Percentiles rank a stretch among this genome's conserved stretches.
Evolutionary conservation across 352 stramenopile species (phyloP).

Genomic region (Poterioochromonas sp.): DNA sequence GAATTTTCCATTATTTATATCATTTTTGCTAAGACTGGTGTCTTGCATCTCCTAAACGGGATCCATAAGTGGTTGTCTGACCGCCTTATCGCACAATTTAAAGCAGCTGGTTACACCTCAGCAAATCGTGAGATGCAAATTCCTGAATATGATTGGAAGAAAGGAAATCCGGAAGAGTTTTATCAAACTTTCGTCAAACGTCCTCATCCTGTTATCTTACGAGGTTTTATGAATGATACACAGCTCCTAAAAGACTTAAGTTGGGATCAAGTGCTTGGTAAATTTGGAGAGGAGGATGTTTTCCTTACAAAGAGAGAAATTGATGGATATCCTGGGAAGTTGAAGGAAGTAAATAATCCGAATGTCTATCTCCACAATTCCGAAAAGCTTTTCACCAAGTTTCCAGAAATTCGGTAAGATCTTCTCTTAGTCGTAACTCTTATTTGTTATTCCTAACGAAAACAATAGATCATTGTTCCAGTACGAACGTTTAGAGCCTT

Average conservation of each 20-base stretch:
- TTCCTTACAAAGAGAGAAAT: slow-evolving; percentile 27
- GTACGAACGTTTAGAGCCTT: slow-evolving; percentile 30
- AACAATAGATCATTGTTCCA: not conserved
- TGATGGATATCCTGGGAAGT: slow-evolving; percentile 12
- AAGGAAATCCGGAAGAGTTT: slow-evolving; percentile 6
- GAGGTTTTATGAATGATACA: slow-evolving; percentile 31
- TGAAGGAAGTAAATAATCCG: slow-evolving; percentile 21
- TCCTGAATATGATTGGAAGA: slow-evolving; percentile 32
- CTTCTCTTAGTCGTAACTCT: no score
- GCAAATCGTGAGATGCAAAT: not conserved
- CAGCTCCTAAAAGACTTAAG: not conserved
- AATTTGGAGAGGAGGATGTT: slow-evolving; percentile 16
- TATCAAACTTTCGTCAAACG: slow-evolving; percentile 6
- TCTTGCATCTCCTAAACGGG: not conserved
- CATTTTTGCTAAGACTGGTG: not conserved
- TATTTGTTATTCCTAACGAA: not conserved
- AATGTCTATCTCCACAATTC: slow-evolving; percentile 31
- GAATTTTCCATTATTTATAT: slow-evolving; percentile 15
- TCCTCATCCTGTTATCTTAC: slow-evolving; percentile 16
- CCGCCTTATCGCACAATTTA: slow-evolving; percentile 4
- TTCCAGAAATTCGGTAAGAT: slow-evolving; percentile 2
- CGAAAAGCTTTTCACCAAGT: slow-evolving; percentile 30
- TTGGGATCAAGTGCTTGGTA: slow-evolving; percentile 12
- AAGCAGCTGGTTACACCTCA: not conserved
- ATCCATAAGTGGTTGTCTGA: not conserved